Evolutionary conservation across 306 rosid species (phyloP).

Genomic region (Ochetophila trinervis): DNA sequence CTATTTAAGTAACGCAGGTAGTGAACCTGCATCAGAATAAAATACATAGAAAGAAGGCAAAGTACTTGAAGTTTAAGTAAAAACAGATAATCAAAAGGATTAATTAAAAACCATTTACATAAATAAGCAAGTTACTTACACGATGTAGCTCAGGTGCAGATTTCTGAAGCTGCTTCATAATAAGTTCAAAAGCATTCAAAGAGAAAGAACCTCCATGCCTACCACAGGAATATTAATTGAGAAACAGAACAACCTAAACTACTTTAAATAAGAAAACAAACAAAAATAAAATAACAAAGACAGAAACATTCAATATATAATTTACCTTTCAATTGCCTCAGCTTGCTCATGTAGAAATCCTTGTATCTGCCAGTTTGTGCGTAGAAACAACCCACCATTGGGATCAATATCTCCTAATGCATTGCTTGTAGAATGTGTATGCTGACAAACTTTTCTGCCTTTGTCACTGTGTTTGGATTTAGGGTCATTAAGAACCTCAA

Average conservation of each 20-base stretch:
- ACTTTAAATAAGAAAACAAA: constrained; percentile 5
- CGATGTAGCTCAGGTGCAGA: constrained; percentile 96
- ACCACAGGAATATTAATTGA: constrained; percentile 27
- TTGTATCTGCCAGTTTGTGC: constrained; percentile 90
- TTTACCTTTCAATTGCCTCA: constrained; percentile 78
- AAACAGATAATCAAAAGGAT: not conserved
- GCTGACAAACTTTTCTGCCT: constrained; percentile 50
- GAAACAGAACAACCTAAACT: constrained; percentile 20
- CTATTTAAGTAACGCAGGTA: constrained; percentile 79
- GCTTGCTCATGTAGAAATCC: constrained; percentile 94
- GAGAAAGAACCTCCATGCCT: constrained; percentile 73
- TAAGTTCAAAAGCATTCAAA: constrained; percentile 65
- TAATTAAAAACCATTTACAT: not conserved
- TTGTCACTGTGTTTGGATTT: constrained; percentile 49
- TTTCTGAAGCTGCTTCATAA: constrained; percentile 73
- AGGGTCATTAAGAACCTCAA: constrained; percentile 55
- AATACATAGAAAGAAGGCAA: constrained; percentile 8
- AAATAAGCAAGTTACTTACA: constrained; percentile 36
- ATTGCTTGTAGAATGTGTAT: constrained; percentile 47
- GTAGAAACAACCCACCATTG: constrained; percentile 55
- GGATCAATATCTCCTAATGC: constrained; percentile 48
- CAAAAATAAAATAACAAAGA: constrained; percentile 1
- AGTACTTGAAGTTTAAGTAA: constrained; percentile 1
- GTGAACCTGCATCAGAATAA: constrained; percentile 66
- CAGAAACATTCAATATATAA: constrained; percentile 10